A percentile compares a stretch with the other conserved stretches of the same genome.
Evolutionary conservation across 108 stramenopile genomes (phyloP).

Genomic region (Nannochloropsis gaditana): DNA sequence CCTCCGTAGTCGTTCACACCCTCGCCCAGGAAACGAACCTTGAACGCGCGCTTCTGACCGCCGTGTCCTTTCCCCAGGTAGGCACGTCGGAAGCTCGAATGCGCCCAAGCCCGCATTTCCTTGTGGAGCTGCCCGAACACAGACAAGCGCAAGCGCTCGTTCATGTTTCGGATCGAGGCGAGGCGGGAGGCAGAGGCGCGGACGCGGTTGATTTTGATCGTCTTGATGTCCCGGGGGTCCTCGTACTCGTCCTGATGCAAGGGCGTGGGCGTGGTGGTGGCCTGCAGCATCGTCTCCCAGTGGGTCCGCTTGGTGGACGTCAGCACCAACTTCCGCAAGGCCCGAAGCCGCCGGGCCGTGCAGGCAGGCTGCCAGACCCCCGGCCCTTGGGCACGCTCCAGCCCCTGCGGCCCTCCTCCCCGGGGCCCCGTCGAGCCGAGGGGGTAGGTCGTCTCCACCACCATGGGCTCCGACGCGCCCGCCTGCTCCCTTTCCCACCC

Average conservation of each 20-base stretch:
- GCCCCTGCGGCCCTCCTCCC: background rate
- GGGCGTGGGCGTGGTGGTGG: conserved; percentile 82
- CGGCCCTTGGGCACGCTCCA: background rate
- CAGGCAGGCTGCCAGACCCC: conserved; percentile 28
- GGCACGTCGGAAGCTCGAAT: conserved; percentile 74
- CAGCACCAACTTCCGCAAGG: conserved; percentile 49
- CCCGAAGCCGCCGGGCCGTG: conserved; percentile 29
- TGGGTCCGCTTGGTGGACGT: conserved; percentile 64
- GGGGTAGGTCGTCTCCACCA: background rate
- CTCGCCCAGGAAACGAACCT: conserved; percentile 92
- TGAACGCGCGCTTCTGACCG: conserved; percentile 90
- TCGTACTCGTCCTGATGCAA: conserved; percentile 94
- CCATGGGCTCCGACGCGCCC: conserved; percentile 10
- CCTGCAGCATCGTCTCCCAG: conserved; percentile 65
- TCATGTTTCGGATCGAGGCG: conserved; percentile 34
- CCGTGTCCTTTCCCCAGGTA: conserved; percentile 92
- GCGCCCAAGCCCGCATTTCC: conserved; percentile 78
- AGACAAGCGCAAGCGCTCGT: conserved; percentile 64
- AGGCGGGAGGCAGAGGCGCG: conserved; percentile 66
- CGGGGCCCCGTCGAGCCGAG: background rate
- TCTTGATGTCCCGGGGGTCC: conserved; percentile 80
- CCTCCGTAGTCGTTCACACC: conserved; percentile 98
- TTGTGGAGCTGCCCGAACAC: conserved; percentile 86
- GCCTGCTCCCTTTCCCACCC: conserved; percentile 36
- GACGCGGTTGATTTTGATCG: conserved; percentile 79